phyloP scores from a whole-genome alignment of 306 rosid species.

The Malus asiatica region DNA sequence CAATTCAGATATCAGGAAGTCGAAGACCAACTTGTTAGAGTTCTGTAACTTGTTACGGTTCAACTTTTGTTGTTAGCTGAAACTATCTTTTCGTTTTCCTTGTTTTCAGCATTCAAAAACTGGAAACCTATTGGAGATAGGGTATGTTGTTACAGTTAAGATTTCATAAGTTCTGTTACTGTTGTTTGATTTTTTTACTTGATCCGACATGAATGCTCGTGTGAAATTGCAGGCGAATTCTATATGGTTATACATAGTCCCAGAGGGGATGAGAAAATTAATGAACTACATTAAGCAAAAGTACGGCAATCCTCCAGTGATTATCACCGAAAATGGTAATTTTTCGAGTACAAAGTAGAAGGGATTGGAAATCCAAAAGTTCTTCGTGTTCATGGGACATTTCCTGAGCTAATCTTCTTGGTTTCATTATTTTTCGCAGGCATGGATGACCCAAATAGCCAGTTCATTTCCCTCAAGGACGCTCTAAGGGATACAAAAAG shows the following conservation, averaged over 20 bases:
- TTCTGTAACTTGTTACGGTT: neutral
- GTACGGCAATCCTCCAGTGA: conserved; percentile 70
- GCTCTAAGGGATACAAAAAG: conserved; percentile 80
- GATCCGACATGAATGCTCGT: neutral
- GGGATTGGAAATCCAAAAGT: neutral
- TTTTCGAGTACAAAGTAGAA: neutral
- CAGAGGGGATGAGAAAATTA: conserved; percentile 58
- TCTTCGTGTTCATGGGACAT: neutral
- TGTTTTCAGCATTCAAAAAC: conserved; percentile 64
- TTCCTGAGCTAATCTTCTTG: neutral
- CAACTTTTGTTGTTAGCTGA: neutral
- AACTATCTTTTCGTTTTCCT: neutral
- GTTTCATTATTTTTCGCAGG: conserved; percentile 30
- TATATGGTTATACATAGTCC: conserved; percentile 77
- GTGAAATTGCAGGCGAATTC: conserved; percentile 57
- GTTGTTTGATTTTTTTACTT: no score
- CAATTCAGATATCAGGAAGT: neutral
- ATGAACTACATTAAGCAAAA: conserved; percentile 65
- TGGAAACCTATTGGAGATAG: conserved; percentile 53
- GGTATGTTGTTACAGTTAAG: conserved; percentile 29
- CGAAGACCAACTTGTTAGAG: neutral
- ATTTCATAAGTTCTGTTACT: neutral
- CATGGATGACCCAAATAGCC: conserved; percentile 72
- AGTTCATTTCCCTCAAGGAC: conserved; percentile 33
- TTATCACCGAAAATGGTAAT: conserved; percentile 91